These are phyloP conservation scores for Nicotiana noctiflora DNA, from an alignment of 257 asterid species.

Conservation along the genomic window DNA sequence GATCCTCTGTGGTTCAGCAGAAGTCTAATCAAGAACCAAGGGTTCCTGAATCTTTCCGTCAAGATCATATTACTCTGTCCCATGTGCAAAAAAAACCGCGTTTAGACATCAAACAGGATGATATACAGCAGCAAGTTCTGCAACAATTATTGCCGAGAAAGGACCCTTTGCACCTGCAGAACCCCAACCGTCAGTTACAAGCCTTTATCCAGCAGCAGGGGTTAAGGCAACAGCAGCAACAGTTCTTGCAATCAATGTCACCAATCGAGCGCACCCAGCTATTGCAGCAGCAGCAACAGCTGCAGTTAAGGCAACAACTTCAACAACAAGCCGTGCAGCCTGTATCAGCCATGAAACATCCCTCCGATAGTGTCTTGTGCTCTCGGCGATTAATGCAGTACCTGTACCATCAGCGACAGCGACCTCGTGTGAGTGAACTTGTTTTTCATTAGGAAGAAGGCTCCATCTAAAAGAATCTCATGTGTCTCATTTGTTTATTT, in stretches of 20 bases:
- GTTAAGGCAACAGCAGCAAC: slow-evolving; percentile 64
- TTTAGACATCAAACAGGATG: slow-evolving; percentile 86
- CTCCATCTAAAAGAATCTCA: background rate
- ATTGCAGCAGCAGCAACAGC: slow-evolving; percentile 72
- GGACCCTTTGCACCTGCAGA: slow-evolving; percentile 63
- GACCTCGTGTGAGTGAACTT: slow-evolving; percentile 71
- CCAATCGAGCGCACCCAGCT: slow-evolving; percentile 75
- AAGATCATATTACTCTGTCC: slow-evolving; percentile 49
- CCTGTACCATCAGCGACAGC: slow-evolving; percentile 86
- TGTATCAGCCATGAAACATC: slow-evolving; percentile 58
- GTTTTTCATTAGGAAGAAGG: background rate
- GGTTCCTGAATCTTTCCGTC: slow-evolving; percentile 51
- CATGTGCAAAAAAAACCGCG: slow-evolving; percentile 91
- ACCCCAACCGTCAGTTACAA: slow-evolving; percentile 67
- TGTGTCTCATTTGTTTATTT: background rate
- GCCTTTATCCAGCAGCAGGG: slow-evolving; percentile 84
- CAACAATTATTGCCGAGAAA: slow-evolving; percentile 74
- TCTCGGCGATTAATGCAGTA: slow-evolving; percentile 93
- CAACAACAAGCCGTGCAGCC: slow-evolving; percentile 66
- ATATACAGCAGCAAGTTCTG: slow-evolving; percentile 76
- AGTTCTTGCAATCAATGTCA: slow-evolving; percentile 68
- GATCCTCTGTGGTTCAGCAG: slow-evolving; percentile 65
- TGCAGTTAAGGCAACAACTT: slow-evolving; percentile 66
- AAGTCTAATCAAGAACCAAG: slow-evolving; percentile 67
- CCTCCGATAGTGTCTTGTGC: slow-evolving; percentile 83